Evolutionary conservation across 2,329 filamentous ascomycete species (phyloP).

Genomic region (Stachybotrys chartarum): DNA sequence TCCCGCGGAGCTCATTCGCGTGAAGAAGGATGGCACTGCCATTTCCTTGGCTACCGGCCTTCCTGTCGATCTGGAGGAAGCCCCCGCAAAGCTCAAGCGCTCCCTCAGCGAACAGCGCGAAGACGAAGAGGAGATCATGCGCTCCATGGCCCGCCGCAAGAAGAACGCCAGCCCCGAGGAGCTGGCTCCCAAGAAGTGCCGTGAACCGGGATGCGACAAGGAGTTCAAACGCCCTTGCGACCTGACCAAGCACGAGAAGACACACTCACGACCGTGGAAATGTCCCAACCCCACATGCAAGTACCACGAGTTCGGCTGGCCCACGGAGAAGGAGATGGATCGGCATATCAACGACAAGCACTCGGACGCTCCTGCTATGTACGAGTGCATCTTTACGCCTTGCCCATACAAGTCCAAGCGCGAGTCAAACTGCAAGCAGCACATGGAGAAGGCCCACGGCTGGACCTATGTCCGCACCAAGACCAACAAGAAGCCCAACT

Average conservation of each 20-base stretch:
- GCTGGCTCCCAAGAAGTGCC: conserved; percentile 71
- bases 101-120: conserved; percentile 62
- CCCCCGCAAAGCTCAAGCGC: conserved; percentile 52
- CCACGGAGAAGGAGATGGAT: conserved; percentile 95
- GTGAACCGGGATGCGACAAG: conserved; percentile 71
- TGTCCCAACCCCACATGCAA: conserved; percentile 78
- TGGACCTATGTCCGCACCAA: conserved; percentile 91
- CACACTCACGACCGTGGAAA: conserved; percentile 94
- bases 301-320: conserved; percentile 85
- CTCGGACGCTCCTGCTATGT: conserved; percentile 70
- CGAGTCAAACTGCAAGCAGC: conserved; percentile 94
- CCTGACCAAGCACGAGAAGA: conserved; percentile 96
- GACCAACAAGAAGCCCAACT: conserved; percentile 62
- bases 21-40: conserved; percentile 71
- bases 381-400: conserved; percentile 72
- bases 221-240: conserved; percentile 97
- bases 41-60: conserved; percentile 70
- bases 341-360: conserved; percentile 97
- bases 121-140: conserved; percentile 75
- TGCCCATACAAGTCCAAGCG: conserved; percentile 95
- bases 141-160: conserved; percentile 93
- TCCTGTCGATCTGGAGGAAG: conserved; percentile 49
- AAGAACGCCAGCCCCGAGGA: conserved; percentile 86
- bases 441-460: conserved; percentile 95
- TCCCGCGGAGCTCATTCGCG: conserved; percentile 75